Conservation (phyloP, 805 yeast species). For the Komagataella pastoris region DNA sequence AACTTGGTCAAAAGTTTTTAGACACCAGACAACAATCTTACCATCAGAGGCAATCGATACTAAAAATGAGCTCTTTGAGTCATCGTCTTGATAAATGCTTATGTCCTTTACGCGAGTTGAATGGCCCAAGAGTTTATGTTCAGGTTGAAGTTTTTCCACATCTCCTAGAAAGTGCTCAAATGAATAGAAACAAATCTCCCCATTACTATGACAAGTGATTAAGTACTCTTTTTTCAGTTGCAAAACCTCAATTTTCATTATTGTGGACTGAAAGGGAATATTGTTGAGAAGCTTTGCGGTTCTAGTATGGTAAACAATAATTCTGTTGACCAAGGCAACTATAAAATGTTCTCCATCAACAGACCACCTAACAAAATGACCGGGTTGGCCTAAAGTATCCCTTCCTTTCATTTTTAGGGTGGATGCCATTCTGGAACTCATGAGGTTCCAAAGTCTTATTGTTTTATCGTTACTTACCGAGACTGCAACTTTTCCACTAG, state of each 20-base stretch:
- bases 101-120: slow-evolving; percentile 77
- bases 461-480: slow-evolving; percentile 81
- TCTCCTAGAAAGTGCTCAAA: slow-evolving; percentile 19
- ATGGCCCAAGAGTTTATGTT: slow-evolving; percentile 57
- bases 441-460: slow-evolving; percentile 83
- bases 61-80: slow-evolving; percentile 25
- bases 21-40: slow-evolving; percentile 82
- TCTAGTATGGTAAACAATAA: slow-evolving; percentile 52
- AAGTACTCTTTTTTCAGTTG: slow-evolving; percentile 40
- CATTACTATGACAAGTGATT: slow-evolving; percentile 59
- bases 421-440: slow-evolving; percentile 94
- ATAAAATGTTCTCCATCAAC: slow-evolving; percentile 55
- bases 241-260: slow-evolving; percentile 56
- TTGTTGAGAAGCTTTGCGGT: slow-evolving; percentile 46
- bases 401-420: slow-evolving; percentile 57
- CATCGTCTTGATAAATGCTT: slow-evolving; percentile 31
- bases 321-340: slow-evolving; percentile 57
- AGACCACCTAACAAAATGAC: slow-evolving; percentile 58
- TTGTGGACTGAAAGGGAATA: slow-evolving; percentile 34
- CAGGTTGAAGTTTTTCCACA: slow-evolving; percentile 12
- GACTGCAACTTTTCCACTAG: slow-evolving; percentile 79
- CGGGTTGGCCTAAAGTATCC: slow-evolving; percentile 53
- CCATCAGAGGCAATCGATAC: slow-evolving; percentile 90
- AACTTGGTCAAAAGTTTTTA: slow-evolving; percentile 54
- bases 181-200: slow-evolving; percentile 47